Evolutionary conservation across 805 yeast species (phyloP), one percentile per base, ranked within the genome.

Genomic region (Yarrowia sp.): DNA sequence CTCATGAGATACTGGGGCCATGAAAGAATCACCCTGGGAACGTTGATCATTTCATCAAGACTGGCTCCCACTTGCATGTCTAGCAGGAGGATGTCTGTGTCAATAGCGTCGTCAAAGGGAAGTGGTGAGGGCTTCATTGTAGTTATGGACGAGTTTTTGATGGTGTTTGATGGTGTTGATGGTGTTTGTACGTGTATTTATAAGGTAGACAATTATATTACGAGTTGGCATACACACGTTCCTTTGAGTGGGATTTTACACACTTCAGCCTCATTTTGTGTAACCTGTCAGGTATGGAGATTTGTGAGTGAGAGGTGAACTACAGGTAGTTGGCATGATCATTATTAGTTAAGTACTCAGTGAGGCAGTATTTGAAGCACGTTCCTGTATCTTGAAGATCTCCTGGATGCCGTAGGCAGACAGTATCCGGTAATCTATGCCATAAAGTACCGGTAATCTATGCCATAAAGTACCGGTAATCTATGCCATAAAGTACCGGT

Each of bases 21-120:
- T 1, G 63, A 55, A 13, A 55, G 39, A 2, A 42, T 46, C 36
- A n/a, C 38, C 24, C 15, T 39, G 10, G 61, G 61, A 13, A 55
- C 46, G 10, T 40, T n/a, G 46, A 55, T 55, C 20, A 55, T 20
- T 7, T 55, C 46, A n/a, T 55, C 61, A 7, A 39, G 12, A n/a
- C 46, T 55, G 44, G 61, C 61, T 15, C 61, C 61, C 9, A 55
- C 61, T 30, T 55, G 61, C 34, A 30, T 55, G 46, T 55, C 61
- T 38, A 55, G 46, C 36, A 55, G 36, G 2, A 55, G 46, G 15
- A 55, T 4, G 20, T 55, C 61, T 12, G 34, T 24, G 20, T 39
- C 34, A 17, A 55, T 13, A 17, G 34, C 17, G 19, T 24, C 13
- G 34, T 10, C 15, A 9, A 20, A 15, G 2, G 61, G 39, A 0